A percentile compares a stretch with the other conserved stretches of the same genome.
Conservation (phyloP, 2,329 filamentous ascomycete genomes). For the Diaporthe humulicola region DNA sequence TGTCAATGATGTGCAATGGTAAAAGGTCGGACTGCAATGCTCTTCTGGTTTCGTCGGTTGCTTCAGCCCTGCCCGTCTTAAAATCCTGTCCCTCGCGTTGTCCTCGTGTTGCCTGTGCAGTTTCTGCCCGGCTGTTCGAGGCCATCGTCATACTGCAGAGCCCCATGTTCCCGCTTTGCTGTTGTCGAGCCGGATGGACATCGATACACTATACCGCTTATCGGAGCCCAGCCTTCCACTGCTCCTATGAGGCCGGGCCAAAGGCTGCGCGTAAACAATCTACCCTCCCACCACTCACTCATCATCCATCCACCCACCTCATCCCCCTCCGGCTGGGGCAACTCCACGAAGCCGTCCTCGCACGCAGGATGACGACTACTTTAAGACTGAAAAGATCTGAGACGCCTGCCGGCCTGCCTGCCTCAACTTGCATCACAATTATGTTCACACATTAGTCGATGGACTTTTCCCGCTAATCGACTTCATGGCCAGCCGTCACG, state of each 20-base stretch:
- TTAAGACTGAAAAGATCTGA: slow-evolving; percentile 84
- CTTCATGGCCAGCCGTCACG: slow-evolving; percentile 30
- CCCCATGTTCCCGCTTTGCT: slow-evolving; percentile 40
- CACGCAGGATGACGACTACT: slow-evolving; percentile 63
- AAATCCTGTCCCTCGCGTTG: slow-evolving; percentile 42
- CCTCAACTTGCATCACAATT: not conserved
- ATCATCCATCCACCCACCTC: not conserved
- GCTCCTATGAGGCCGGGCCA: slow-evolving; percentile 64
- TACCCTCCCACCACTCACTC: not conserved
- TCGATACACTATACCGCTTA: slow-evolving; percentile 55
- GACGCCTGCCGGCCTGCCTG: slow-evolving; percentile 49
- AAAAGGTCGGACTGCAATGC: slow-evolving; percentile 61
- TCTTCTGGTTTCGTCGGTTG: slow-evolving; percentile 54
- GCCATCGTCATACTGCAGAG: slow-evolving; percentile 39
- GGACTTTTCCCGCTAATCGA: slow-evolving; percentile 33
- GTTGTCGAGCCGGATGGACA: slow-evolving; percentile 36
- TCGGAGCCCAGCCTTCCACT: slow-evolving; percentile 65
- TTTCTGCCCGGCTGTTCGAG: slow-evolving; percentile 25
- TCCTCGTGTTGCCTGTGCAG: slow-evolving; percentile 19
- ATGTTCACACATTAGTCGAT: slow-evolving; percentile 41
- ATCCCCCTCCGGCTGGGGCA: slow-evolving; percentile 36
- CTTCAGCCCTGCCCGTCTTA: slow-evolving; percentile 37
- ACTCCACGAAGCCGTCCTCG: slow-evolving; percentile 62
- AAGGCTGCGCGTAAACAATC: slow-evolving; percentile 70
- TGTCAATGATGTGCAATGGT: slow-evolving; percentile 62